A percentile compares a stretch with the other conserved stretches of the same genome.
Conservation (phyloP, 2,329 filamentous ascomycete species). For the Microsporum ferrugineum region DNA sequence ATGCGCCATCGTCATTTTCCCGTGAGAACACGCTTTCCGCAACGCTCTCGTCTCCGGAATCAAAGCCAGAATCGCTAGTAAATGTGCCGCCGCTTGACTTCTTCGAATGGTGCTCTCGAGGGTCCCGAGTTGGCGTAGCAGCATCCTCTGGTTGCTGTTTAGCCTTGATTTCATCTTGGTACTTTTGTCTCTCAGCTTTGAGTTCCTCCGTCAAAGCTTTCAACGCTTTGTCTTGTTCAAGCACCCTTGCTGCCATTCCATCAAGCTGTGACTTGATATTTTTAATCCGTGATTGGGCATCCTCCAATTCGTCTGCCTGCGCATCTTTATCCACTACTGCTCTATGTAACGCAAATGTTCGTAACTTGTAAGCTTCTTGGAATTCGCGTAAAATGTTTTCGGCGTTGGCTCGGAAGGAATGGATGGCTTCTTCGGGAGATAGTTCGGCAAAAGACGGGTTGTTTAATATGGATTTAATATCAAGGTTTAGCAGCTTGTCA, state of each 20-base stretch:
- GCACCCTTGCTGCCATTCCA: slow-evolving; percentile 45
- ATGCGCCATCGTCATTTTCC: slow-evolving; percentile 25
- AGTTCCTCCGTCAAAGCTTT: slow-evolving; percentile 40
- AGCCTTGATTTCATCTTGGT: slow-evolving; percentile 22
- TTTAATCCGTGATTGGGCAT: slow-evolving; percentile 45
- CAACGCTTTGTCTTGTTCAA: slow-evolving; percentile 47
- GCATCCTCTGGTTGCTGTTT: neutral
- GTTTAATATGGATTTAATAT: slow-evolving; percentile 45
- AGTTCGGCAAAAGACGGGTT: slow-evolving; percentile 40
- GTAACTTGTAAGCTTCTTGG: slow-evolving; percentile 46
- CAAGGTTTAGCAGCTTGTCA: slow-evolving; percentile 45
- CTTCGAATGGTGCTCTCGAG: slow-evolving; percentile 14
- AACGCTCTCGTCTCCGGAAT: slow-evolving; percentile 46
- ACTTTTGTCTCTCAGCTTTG: slow-evolving; percentile 20
- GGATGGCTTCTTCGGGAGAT: slow-evolving; percentile 43
- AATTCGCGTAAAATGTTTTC: slow-evolving; percentile 44
- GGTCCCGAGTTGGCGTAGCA: neutral
- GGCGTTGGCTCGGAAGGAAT: slow-evolving; percentile 46
- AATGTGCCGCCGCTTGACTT: slow-evolving; percentile 28
- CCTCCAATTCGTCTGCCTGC: slow-evolving; percentile 50
- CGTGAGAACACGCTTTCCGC: slow-evolving; percentile 39
- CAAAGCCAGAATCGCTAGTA: slow-evolving; percentile 48
- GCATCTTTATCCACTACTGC: slow-evolving; percentile 45
- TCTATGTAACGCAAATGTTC: slow-evolving; percentile 40
- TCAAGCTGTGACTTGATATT: slow-evolving; percentile 52